Evolutionary conservation across 441 rosid genomes (phyloP), one percentile per base, ranked within the genome.

Genomic region (Pelargonium citronellum): DNA sequence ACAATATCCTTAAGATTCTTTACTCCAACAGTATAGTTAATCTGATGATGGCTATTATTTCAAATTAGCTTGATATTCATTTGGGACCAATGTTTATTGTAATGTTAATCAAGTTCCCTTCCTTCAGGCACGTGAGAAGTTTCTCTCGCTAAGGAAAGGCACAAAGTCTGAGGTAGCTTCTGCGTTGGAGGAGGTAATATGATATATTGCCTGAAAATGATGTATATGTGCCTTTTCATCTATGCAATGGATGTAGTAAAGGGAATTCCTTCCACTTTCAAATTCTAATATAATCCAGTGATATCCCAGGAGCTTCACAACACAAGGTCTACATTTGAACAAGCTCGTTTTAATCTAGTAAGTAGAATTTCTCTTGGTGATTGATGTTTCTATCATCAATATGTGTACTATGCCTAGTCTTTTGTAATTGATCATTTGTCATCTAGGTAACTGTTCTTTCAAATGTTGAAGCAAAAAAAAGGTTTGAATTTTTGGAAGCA

Each of bases 91-190:
- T 55, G 61, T 15, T 55, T 55, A 7, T 55, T 55, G 19, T 16
- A 16, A 55, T 5, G 19, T 20, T 55, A 16, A 55, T 55, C 24
- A 55, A 55, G 19, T 19, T 55, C 39, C 39, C 39, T 27, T 34
- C 16, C 37, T 51, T 60, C 80, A 95, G 99, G 92, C 94, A 75
- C 97, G 99, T 69, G 99, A 95, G 82, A 95, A 91, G 85, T 95
- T 91, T 84, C 84, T 95, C 66, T 90, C 99, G 15, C 74, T 95
- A 77, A 90, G 92, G 89, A 95, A 95, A 83, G 97, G 98, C 75
- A 92, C 98, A 39, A 89, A 80, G 83, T 77, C 74, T 76, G 92
- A 90, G 41, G 84, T 93, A 67, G 97, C 96, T 67, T 70, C 80
- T 76, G 76, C 80, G 71, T 83, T 93, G 68, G 96, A 96, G 81